phyloP scores from a whole-genome alignment of 2,329 filamentous ascomycete species.

The Fusarium sp. region DNA sequence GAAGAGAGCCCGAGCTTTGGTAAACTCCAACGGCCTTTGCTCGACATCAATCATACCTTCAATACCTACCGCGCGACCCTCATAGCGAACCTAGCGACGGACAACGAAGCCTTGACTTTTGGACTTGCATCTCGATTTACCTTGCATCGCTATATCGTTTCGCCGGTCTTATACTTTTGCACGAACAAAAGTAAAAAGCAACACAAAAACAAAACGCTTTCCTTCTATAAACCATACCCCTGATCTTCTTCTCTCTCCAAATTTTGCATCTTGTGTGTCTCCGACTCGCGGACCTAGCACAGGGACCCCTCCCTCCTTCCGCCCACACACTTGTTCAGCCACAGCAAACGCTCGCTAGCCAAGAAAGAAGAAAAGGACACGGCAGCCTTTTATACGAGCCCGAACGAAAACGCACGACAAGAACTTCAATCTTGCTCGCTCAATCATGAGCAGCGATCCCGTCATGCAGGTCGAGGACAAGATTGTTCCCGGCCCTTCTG shows the following conservation, averaged over 20 bases:
- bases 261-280: slow-evolving; percentile 28
- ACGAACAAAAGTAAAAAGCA: background rate
- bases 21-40: slow-evolving; percentile 8
- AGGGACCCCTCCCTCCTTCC: slow-evolving; percentile 29
- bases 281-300: slow-evolving; percentile 27
- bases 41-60: background rate
- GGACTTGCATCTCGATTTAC: slow-evolving; percentile 25
- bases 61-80: slow-evolving; percentile 6
- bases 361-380: slow-evolving; percentile 16
- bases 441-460: slow-evolving; percentile 43
- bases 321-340: slow-evolving; percentile 23
- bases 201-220: background rate
- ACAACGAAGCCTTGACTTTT: slow-evolving; percentile 5
- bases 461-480: slow-evolving; percentile 46
- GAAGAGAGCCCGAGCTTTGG: slow-evolving; percentile 6
- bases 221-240: slow-evolving; percentile 1
- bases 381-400: slow-evolving; percentile 25
- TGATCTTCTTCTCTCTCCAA: slow-evolving; percentile 10
- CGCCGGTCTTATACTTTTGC: slow-evolving; percentile 5
- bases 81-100: slow-evolving; percentile 11
- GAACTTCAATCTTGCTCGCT: slow-evolving; percentile 18
- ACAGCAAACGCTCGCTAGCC: slow-evolving; percentile 20
- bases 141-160: slow-evolving; percentile 21
- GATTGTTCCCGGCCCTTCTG: slow-evolving; percentile 22
- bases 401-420: slow-evolving; percentile 16